Percentiles rank a stretch among this genome's conserved stretches.
phyloP scores from a whole-genome alignment of 1,284 basidiomycete species.

The Heterobasidion parviporum region DNA sequence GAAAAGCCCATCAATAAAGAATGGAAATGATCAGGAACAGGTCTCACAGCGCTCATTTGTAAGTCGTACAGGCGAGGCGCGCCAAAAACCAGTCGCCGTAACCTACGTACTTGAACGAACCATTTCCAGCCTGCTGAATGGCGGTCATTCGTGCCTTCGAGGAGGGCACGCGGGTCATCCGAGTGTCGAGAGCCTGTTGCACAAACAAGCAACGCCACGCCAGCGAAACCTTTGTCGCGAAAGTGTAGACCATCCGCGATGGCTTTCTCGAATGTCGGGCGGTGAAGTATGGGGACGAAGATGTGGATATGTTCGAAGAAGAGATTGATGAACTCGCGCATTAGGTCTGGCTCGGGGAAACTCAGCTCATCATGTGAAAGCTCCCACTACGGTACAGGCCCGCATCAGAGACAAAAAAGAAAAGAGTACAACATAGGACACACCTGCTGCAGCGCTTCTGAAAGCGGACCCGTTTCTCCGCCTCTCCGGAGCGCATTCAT shows the following conservation, averaged over 20 bases:
- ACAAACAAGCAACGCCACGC: slow-evolving; percentile 42
- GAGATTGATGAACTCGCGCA: slow-evolving; percentile 32
- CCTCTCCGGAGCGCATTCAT: slow-evolving; percentile 4
- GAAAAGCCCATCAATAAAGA: slow-evolving; percentile 14
- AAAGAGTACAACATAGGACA: slow-evolving; percentile 33
- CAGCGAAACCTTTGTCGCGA: slow-evolving; percentile 37
- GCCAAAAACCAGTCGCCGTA: slow-evolving; percentile 39
- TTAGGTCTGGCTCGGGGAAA: slow-evolving; percentile 29
- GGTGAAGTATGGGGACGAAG: slow-evolving; percentile 41
- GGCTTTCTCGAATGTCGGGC: slow-evolving; percentile 34
- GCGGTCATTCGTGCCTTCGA: slow-evolving; percentile 30
- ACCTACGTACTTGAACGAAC: slow-evolving; percentile 54
- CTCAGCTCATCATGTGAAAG: slow-evolving; percentile 31
- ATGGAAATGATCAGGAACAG: slow-evolving; percentile 10
- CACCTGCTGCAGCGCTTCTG: slow-evolving; percentile 27
- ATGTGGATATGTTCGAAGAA: slow-evolving; percentile 38
- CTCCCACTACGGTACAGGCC: slow-evolving; percentile 16
- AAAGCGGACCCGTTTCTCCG: slow-evolving; percentile 7
- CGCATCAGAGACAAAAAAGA: background rate
- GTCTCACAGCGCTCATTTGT: slow-evolving; percentile 49
- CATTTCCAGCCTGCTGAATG: slow-evolving; percentile 72
- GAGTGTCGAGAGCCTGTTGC: slow-evolving; percentile 41
- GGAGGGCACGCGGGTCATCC: slow-evolving; percentile 48
- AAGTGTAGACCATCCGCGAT: slow-evolving; percentile 31
- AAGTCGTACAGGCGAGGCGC: slow-evolving; percentile 69